Base-by-base conservation (phyloP, 108 stramenopile species). In the Schizochytrium sp. region DNA sequence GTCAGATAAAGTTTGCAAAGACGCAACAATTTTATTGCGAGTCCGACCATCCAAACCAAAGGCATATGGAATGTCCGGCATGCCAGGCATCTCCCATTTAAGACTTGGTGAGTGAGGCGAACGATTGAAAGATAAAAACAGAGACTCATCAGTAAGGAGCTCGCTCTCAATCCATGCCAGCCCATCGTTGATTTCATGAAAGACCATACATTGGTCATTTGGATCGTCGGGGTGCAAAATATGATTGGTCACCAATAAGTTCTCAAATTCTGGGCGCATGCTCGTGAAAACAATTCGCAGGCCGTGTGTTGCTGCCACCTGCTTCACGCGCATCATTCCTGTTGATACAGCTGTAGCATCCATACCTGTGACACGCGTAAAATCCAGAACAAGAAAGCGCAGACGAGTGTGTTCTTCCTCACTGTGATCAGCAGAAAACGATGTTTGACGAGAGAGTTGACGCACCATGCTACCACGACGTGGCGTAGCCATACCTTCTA, bases 301-400 rank as follows among this genome's bases (percentile, higher is more conserved):
- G 28, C 53, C 76, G 47, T 55, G 76, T 53, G 53, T 83, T 10
- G 28, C 53, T 1, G 76, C 76, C 3, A 83, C 53, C 47, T 83
- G 76, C 76, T 83, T 83, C 28, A 83, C 53, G 50, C 76, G 76
- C 76, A 83, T 83, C 76, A 83, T 49, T 38, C 76, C 76, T 5
- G 76, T 83, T 38, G 76, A 83, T 10, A 83, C 53, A 5, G 76
- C 76, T n/a, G 76, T 83, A 5, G 76, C 76, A 53, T 83, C 76
- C 76, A 83, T 83, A 7, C 76, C 76, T 5, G 76, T 83, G 0
- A 83, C 76, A n/a, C 76, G 76, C 47, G 76, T 83, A 83, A 83
- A 83, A 28, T 83, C 76, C 7, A 83, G 76, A 47, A 83, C 76
- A n/a, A 83, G 47, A 28, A 83, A 83, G 28, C 76, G 76, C 10